phyloP scores from a whole-genome alignment of 2,329 filamentous ascomycete species.

The Penicillium sp. region DNA sequence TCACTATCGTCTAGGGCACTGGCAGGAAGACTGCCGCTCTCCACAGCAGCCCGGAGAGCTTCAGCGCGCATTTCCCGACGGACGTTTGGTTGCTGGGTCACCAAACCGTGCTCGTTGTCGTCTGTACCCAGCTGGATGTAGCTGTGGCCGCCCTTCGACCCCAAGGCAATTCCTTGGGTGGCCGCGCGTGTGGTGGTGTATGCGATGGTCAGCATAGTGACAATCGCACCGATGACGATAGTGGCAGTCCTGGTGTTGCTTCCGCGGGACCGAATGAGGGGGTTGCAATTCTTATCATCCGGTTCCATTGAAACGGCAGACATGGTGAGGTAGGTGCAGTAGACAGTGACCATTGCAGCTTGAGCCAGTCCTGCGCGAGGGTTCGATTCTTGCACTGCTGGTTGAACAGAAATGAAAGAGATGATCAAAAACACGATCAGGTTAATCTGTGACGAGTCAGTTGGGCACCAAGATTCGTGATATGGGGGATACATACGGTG shows the following conservation, averaged over 20 bases:
- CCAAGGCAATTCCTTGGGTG: slow-evolving; percentile 70
- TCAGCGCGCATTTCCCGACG: slow-evolving; percentile 91
- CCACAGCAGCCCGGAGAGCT: slow-evolving; percentile 85
- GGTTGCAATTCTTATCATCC: slow-evolving; percentile 91
- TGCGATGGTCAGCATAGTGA: slow-evolving; percentile 94
- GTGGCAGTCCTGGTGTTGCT: slow-evolving; percentile 73
- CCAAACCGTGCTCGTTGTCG: slow-evolving; percentile 75
- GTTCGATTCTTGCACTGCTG: slow-evolving; percentile 85
- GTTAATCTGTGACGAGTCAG: slow-evolving; percentile 61
- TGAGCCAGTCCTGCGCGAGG: slow-evolving; percentile 93
- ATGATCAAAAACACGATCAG: slow-evolving; percentile 77
- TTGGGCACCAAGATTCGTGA: neutral
- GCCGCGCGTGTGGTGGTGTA: slow-evolving; percentile 97
- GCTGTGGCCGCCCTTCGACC: slow-evolving; percentile 50
- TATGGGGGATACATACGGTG: slow-evolving; percentile 52
- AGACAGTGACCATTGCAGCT: slow-evolving; percentile 92
- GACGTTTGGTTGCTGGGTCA: slow-evolving; percentile 76
- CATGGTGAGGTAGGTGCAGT: slow-evolving; percentile 98
- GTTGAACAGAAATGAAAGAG: slow-evolving; percentile 83
- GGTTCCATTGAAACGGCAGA: slow-evolving; percentile 98
- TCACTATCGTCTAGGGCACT: slow-evolving; percentile 76
- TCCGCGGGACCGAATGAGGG: slow-evolving; percentile 76
- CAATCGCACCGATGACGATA: slow-evolving; percentile 86
- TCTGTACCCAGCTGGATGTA: slow-evolving; percentile 65
- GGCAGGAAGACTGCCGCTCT: slow-evolving; percentile 86